Percentiles rank a stretch among this genome's conserved stretches.
Conservation (phyloP, 495 filamentous ascomycete genomes). For the Trichoderma asperelloides region DNA sequence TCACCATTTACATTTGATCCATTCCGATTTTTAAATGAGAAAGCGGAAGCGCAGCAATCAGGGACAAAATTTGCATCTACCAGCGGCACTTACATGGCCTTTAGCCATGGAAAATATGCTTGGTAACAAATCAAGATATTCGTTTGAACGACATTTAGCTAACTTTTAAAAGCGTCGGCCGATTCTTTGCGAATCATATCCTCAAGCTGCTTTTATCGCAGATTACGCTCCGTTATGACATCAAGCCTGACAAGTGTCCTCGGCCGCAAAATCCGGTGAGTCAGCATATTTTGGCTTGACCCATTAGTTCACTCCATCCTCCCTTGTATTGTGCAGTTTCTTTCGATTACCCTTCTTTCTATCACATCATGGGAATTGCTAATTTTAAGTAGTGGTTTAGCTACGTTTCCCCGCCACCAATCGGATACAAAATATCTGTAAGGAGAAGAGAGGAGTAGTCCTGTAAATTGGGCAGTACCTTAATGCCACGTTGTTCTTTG, state of each 20-base stretch:
- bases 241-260: not conserved
- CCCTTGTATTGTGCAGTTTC: too few relatives aligned
- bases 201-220: not conserved
- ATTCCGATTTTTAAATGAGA: not conserved
- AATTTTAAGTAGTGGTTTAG: not conserved
- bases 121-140: not conserved
- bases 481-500: too few relatives aligned
- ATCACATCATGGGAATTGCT: not conserved
- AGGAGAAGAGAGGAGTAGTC: not conserved
- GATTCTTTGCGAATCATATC: not conserved
- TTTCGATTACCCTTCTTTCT: not conserved
- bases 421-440: not conserved
- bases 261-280: not conserved
- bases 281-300: not conserved
- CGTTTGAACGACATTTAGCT: not conserved
- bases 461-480: too few relatives aligned
- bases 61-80: not conserved
- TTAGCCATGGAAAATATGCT: not conserved
- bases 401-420: not conserved
- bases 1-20: not conserved
- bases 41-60: not conserved
- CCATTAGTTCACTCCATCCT: not conserved
- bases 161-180: not conserved
- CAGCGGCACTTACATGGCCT: not conserved
- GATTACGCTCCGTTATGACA: not conserved